phyloP scores from a whole-genome alignment of 2,329 filamentous ascomycete species.

The Botrytis fragariae region DNA sequence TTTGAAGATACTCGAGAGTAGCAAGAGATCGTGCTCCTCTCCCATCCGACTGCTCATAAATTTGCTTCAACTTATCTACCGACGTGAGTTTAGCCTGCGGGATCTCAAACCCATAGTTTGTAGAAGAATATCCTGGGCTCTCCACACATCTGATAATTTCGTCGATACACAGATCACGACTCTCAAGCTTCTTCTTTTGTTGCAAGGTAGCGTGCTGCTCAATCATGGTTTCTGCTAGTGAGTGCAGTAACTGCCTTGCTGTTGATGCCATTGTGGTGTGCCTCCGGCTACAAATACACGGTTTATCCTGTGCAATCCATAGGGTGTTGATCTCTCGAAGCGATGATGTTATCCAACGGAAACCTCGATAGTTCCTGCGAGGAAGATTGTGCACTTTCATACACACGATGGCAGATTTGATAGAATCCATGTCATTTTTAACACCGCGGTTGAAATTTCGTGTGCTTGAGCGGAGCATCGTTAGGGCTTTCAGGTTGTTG shows the following conservation, averaged over 20 bases:
- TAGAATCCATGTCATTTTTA: neutral
- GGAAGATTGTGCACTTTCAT: neutral
- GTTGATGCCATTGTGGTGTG: neutral
- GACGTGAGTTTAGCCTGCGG: neutral
- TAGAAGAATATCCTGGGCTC: neutral
- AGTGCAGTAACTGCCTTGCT: neutral
- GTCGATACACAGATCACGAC: neutral
- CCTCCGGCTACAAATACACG: too few species aligned
- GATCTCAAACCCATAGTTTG: neutral
- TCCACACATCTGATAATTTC: neutral
- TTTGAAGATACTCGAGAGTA: neutral
- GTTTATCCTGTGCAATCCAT: neutral
- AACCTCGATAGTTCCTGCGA: neutral
- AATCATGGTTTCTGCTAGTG: neutral
- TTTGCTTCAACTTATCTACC: neutral
- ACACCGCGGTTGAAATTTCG: neutral
- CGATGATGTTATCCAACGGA: neutral
- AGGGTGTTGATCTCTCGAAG: neutral
- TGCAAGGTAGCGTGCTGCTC: neutral
- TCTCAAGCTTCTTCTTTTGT: neutral
- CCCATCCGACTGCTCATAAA: neutral
- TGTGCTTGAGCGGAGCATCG: neutral
- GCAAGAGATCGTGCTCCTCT: neutral
- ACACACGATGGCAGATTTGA: neutral
- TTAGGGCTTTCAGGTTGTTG: neutral